These are phyloP conservation scores for Pseudomicrostroma phylloplanum DNA, from an alignment of 1,284 basidiomycete species.

Conservation along the genomic window DNA sequence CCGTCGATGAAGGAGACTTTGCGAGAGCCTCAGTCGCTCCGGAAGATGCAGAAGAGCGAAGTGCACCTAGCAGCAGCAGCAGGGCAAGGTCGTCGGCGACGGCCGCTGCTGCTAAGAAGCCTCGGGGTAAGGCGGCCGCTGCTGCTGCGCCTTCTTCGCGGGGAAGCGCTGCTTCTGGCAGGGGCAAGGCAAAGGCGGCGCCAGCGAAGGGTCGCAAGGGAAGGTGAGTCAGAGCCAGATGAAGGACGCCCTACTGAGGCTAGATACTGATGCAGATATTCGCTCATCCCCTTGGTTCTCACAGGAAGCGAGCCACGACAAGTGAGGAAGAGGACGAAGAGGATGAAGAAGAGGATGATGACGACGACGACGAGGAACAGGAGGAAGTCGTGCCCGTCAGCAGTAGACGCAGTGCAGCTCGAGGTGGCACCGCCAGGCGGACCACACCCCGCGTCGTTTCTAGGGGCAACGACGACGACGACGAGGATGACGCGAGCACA, in stretches of 20 bases:
- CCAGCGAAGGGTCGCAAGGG: not conserved
- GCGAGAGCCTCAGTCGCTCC: not conserved
- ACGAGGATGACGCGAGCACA: too few species aligned
- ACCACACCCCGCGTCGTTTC: too few species aligned
- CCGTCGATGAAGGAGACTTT: constrained; percentile 5
- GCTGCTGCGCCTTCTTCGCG: not conserved
- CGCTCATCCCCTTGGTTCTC: not conserved
- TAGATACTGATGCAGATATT: too few species aligned
- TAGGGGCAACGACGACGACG: too few species aligned
- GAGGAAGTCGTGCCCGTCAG: not conserved
- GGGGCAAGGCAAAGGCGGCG: not conserved
- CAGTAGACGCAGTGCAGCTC: too few species aligned
- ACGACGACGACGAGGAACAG: constrained; percentile 9
- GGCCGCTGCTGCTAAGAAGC: not conserved
- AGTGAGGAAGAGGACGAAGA: constrained; percentile 6
- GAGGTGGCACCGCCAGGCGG: too few species aligned
- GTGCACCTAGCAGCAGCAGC: constrained; percentile 2
- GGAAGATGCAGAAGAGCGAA: not conserved
- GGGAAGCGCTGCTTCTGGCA: not conserved
- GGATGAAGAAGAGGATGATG: not conserved
- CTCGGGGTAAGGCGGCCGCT: not conserved
- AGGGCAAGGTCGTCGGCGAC: constrained; percentile 6
- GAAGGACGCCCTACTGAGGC: too few species aligned
- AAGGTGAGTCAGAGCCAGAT: not conserved
- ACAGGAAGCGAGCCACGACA: not conserved